Percentiles rank a stretch among this genome's conserved stretches.
Evolutionary conservation across 371 early-diverging fungal genomes (phyloP).

Genomic region (Dinochytrium kinnereticum): DNA sequence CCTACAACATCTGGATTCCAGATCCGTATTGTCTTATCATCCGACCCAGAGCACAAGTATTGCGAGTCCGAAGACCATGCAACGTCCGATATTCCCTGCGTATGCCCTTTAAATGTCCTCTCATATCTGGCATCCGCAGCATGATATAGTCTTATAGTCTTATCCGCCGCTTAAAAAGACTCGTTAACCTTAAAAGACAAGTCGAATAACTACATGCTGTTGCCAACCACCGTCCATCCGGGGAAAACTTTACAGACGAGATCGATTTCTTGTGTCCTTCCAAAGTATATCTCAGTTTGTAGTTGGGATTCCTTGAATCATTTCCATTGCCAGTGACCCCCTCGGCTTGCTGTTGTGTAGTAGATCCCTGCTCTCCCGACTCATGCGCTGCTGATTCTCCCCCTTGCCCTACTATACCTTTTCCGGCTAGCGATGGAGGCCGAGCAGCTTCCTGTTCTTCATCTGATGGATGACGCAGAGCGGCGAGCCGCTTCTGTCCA

Average conservation of each 20-base stretch:
- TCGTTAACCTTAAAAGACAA: background rate
- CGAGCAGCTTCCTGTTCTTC: too few species aligned
- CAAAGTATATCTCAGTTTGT: slow-evolving; percentile 83
- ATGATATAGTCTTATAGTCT: slow-evolving; percentile 93
- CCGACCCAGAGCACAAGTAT: slow-evolving; percentile 88
- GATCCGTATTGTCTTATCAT: slow-evolving; percentile 92
- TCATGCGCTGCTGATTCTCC: too few species aligned
- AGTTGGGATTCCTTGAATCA: slow-evolving; percentile 86
- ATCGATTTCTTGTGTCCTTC: slow-evolving; percentile 95
- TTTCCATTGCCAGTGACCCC: too few species aligned
- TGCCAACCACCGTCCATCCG: slow-evolving; percentile 96
- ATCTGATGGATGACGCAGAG: background rate
- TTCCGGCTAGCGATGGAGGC: too few species aligned
- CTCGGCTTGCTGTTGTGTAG: background rate
- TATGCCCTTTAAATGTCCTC: slow-evolving; percentile 88
- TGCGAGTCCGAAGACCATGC: slow-evolving; percentile 94
- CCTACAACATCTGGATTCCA: slow-evolving; percentile 51
- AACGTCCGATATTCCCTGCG: slow-evolving; percentile 94
- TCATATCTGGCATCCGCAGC: slow-evolving; percentile 85
- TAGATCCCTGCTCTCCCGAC: background rate
- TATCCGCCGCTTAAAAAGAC: slow-evolving; percentile 61
- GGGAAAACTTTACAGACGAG: slow-evolving; percentile 96
- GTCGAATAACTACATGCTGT: slow-evolving; percentile 74
- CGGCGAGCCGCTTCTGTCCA: background rate
- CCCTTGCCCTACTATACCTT: too few species aligned